A percentile compares a stretch with the other conserved stretches of the same genome.
Conservation (phyloP, 345 rosid species). For the Chamaenerion angustifolium region DNA sequence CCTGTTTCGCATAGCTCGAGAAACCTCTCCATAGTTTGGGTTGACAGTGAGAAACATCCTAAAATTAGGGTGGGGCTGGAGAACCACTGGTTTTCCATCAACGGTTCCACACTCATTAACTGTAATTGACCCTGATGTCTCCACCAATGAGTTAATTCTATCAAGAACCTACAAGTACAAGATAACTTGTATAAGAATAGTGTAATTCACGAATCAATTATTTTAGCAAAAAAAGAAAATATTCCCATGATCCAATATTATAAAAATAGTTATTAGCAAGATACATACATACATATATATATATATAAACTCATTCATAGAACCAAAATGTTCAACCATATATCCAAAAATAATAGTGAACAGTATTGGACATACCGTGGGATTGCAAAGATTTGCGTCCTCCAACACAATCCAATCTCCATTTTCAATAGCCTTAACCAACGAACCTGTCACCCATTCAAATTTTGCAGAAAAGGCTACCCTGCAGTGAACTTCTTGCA, state of each 20-base stretch:
- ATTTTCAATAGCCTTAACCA: slow-evolving; percentile 78
- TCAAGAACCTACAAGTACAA: slow-evolving; percentile 63
- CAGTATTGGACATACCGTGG: slow-evolving; percentile 52
- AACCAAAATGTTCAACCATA: too few relatives aligned
- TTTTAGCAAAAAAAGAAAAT: too few relatives aligned
- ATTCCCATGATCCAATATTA: too few relatives aligned
- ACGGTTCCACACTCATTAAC: slow-evolving; percentile 77
- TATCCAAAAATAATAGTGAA: neutral
- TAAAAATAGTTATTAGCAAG: too few relatives aligned
- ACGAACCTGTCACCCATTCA: slow-evolving; percentile 83
- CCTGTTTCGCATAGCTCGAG: slow-evolving; percentile 96
- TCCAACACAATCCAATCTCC: slow-evolving; percentile 93
- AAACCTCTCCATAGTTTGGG: slow-evolving; percentile 82
- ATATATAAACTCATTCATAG: too few relatives aligned
- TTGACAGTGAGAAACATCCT: slow-evolving; percentile 78
- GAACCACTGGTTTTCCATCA: slow-evolving; percentile 74
- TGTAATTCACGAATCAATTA: neutral
- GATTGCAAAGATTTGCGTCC: slow-evolving; percentile 94
- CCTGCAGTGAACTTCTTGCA: slow-evolving; percentile 30
- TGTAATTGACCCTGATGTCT: slow-evolving; percentile 75
- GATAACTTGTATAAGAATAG: neutral
- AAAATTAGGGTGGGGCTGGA: slow-evolving; percentile 73
- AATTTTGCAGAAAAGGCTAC: slow-evolving; percentile 52
- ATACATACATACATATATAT: too few relatives aligned
- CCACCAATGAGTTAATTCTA: slow-evolving; percentile 92